Evolutionary conservation across 495 filamentous ascomycete species (phyloP), one percentile per base, ranked within the genome.

Genomic region (Clohesyomyces aquaticus): DNA sequence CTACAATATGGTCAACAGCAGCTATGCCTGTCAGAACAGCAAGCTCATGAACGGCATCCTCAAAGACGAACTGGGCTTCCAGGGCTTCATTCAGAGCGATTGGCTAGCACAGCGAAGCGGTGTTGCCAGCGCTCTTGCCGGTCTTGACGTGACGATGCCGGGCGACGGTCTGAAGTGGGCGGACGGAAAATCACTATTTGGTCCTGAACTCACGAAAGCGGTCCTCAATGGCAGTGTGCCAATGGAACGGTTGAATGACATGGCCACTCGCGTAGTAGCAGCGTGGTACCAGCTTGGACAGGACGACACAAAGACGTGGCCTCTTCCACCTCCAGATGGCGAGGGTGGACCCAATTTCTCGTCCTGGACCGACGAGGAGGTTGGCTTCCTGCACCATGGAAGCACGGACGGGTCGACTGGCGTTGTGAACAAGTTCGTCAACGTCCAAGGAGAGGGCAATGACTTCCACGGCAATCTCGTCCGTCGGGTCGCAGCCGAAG

Each of bases 71-170:
- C 77, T 96, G 8, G 93, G 91, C 9, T 98, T 98, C 72, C 93
- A 96, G 66, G 93, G 93, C 0, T 97, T 95, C 50, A 88, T 98
- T 0, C 89, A 93, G 78, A 89, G 86, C 6, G 93, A 98, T 73
- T 98, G 93, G 93, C 82, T 95, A 4, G 93, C 92, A 4, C 92
- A 96, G 72, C 82, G 90, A 28, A 87, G 86, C 23, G 92, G 93
- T 23, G 88, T 96, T 0, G 83, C 82, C 16, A 88, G 85, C 63
- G 88, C 93, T 2, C 75, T 96, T 21, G 87, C 91, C 21, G 93
- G 93, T 0, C 77, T 98, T 12, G 93, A 97, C 74, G 92, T 96
- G 91, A 90, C 83, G 12, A 97, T 97, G 93, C 94, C 94, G 2
- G 93, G 93, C 10, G 93, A 97, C 75, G 93, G 93, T 1, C 72